Conservation (phyloP, 2,329 filamentous ascomycete genomes). For the Monosporascus sp. region DNA sequence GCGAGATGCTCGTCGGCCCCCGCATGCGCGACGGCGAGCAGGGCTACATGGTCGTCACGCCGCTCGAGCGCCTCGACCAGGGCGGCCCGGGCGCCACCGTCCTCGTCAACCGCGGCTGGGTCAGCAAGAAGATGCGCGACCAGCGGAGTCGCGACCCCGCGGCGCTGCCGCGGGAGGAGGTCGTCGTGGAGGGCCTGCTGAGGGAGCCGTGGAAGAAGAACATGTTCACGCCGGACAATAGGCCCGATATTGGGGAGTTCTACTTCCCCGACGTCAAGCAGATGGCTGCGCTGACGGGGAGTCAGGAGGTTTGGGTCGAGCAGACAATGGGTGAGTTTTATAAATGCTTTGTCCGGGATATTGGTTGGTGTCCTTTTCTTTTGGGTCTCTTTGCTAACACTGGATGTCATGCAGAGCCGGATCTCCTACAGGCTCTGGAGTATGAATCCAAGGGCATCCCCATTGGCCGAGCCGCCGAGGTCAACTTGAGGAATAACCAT, state of each 20-base stretch:
- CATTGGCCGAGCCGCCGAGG: slow-evolving; percentile 80
- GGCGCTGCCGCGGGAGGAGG: slow-evolving; percentile 62
- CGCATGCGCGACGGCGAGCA: slow-evolving; percentile 83
- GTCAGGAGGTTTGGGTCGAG: slow-evolving; percentile 90
- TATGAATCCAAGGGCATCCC: slow-evolving; percentile 78
- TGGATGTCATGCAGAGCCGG: slow-evolving; percentile 53
- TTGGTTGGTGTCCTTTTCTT: slow-evolving; percentile 6
- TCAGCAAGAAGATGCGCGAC: slow-evolving; percentile 65
- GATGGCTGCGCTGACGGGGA: slow-evolving; percentile 80
- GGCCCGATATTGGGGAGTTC: slow-evolving; percentile 76
- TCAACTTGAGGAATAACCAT: slow-evolving; percentile 94
- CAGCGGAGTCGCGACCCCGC: slow-evolving; percentile 59
- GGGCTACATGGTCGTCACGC: slow-evolving; percentile 88
- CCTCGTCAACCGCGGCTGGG: slow-evolving; percentile 88
- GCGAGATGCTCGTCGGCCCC: slow-evolving; percentile 94
- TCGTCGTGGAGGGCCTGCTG: slow-evolving; percentile 78
- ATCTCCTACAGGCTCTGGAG: slow-evolving; percentile 70
- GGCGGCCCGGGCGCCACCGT: slow-evolving; percentile 49
- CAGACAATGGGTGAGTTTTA: slow-evolving; percentile 73
- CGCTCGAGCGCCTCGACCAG: slow-evolving; percentile 65
- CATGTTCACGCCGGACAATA: slow-evolving; percentile 90
- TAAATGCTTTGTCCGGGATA: background rate
- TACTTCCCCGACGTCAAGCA: slow-evolving; percentile 92
- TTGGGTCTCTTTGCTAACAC: slow-evolving; percentile 15
- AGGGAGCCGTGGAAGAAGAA: slow-evolving; percentile 95